phyloP scores from a whole-genome alignment of 2,329 filamentous ascomycete genomes.

The Aspergillus caelatus region DNA sequence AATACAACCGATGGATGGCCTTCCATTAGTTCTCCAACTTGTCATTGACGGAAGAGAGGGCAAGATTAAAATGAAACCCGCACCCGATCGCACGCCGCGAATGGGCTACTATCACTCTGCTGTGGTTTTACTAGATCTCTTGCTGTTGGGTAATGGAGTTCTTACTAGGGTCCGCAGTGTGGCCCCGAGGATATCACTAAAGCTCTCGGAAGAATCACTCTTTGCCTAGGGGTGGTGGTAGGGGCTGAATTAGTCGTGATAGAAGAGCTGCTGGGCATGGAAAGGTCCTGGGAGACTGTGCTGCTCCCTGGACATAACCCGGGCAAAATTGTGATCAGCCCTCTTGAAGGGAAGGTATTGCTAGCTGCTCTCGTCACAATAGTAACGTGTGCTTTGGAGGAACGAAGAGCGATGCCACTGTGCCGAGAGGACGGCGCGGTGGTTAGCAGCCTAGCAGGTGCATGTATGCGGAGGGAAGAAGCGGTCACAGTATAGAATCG shows the following conservation, averaged over 20 bases:
- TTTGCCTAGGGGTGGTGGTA: neutral
- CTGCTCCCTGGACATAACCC: neutral
- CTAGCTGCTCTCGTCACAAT: neutral
- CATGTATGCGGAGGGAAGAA: too few species aligned
- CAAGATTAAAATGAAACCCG: neutral
- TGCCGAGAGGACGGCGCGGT: conserved; percentile 1
- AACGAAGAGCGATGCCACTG: neutral
- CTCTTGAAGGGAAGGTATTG: neutral
- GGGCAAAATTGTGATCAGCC: too few species aligned
- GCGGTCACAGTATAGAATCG: too few species aligned
- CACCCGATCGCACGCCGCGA: neutral
- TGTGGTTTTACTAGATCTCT: neutral
- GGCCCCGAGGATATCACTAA: neutral
- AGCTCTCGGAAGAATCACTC: neutral
- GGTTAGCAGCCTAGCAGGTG: too few species aligned
- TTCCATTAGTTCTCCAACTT: neutral
- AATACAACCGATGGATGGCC: neutral
- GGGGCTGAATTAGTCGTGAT: neutral
- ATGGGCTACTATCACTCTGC: neutral
- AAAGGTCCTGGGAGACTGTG: neutral
- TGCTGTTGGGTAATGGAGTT: neutral
- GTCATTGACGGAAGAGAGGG: neutral
- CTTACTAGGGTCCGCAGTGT: neutral
- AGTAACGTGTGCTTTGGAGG: too few species aligned
- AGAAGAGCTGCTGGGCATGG: neutral